These are phyloP conservation scores for Aspergillus ostianus DNA, from an alignment of 495 filamentous ascomycete genomes.

Conservation along the genomic window DNA sequence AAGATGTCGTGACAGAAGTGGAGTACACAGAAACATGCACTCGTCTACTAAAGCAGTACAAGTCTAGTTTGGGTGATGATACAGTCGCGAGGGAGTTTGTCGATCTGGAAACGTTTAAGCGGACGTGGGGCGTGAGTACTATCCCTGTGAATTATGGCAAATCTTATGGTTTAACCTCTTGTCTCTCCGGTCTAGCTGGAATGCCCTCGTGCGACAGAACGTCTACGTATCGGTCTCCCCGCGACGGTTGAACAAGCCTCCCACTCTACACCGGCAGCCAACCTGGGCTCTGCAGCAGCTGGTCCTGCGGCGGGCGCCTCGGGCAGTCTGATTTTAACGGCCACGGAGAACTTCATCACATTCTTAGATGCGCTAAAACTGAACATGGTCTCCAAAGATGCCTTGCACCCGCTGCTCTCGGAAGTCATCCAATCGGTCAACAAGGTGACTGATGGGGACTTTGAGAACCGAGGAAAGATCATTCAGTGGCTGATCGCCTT, in stretches of 20 bases:
- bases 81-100: constrained; percentile 78
- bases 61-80: constrained; percentile 85
- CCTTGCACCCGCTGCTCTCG: constrained; percentile 86
- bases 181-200: constrained; percentile 62
- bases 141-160: not conserved
- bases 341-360: constrained; percentile 97
- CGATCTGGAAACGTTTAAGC: constrained; percentile 91
- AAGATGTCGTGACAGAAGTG: constrained; percentile 85
- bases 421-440: constrained; percentile 96
- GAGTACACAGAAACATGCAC: constrained; percentile 97
- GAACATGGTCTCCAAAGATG: constrained; percentile 88
- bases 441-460: constrained; percentile 89
- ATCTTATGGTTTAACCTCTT: constrained; percentile 5
- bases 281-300: constrained; percentile 40
- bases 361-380: constrained; percentile 92
- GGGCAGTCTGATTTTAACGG: constrained; percentile 74
- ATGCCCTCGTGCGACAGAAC: constrained; percentile 89
- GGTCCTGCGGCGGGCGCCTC: constrained; percentile 51
- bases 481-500: constrained; percentile 96
- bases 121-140: constrained; percentile 76
- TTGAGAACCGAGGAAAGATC: constrained; percentile 92
- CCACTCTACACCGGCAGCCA: constrained; percentile 37
- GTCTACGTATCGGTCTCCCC: constrained; percentile 83
- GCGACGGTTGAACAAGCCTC: constrained; percentile 59
- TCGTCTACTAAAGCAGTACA: constrained; percentile 93